Percentiles rank a stretch among this genome's conserved stretches.
These are phyloP conservation scores for Fomes fomentarius DNA, from an alignment of 1,284 basidiomycete genomes.

Conservation along the genomic window DNA sequence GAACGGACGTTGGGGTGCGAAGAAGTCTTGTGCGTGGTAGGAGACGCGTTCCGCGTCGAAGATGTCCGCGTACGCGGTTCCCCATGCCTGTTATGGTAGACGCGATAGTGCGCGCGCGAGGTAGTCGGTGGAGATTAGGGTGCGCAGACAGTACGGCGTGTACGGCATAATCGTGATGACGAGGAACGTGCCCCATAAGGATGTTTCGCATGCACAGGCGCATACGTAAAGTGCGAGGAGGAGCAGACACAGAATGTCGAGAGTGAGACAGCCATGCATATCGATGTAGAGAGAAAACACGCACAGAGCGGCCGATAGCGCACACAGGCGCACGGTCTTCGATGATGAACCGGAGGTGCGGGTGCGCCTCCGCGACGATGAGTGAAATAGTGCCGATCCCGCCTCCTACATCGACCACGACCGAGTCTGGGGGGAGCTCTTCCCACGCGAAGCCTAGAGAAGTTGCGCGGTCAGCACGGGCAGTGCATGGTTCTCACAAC, in stretches of 20 bases:
- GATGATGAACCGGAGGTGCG: conserved; percentile 27
- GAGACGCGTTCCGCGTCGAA: conserved; percentile 14
- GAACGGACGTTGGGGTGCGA: conserved; percentile 19
- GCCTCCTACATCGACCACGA: conserved; percentile 44
- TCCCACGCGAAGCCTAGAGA: conserved; percentile 69
- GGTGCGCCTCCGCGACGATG: conserved; percentile 25
- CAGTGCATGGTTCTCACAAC: background rate
- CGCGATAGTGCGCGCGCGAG: background rate
- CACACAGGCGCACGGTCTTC: conserved; percentile 32
- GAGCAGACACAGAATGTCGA: conserved; percentile 8
- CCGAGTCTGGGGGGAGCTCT: conserved; percentile 47
- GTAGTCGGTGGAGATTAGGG: too few relatives aligned
- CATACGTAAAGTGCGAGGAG: background rate
- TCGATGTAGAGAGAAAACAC: conserved; percentile 17
- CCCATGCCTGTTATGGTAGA: conserved; percentile 16
- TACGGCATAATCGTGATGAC: background rate
- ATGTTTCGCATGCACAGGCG: background rate
- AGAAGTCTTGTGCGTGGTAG: conserved; percentile 23
- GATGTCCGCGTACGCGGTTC: conserved; percentile 14
- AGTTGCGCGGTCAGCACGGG: conserved; percentile 22
- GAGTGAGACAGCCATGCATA: background rate
- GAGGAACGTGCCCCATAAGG: too few relatives aligned
- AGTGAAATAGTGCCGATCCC: conserved; percentile 27
- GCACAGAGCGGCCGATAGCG: conserved; percentile 30
- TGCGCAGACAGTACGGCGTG: background rate